Base-by-base conservation (phyloP, 305 asterid genomes). In the Plantago lanceolata region DNA sequence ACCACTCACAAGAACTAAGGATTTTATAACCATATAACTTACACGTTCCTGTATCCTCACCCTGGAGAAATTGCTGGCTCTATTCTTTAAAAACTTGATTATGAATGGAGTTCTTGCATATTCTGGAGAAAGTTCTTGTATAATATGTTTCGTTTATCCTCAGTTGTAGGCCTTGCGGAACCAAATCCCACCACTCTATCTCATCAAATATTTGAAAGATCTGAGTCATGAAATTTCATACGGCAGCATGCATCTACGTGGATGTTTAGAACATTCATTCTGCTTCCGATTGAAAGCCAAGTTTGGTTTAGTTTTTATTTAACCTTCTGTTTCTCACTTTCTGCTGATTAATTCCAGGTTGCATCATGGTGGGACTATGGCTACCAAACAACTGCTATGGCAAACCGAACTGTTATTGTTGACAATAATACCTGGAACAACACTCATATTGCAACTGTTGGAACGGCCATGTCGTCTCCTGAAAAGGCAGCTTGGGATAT, bases 311-410 rank as follows among this genome's bases (percentile, higher is more conserved):
- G 16, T 15, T 37, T 57, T 26, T 43, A 28, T 24, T 24, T 24
- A 24, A 24, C 66, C 64, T 68, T 21, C 67, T 58, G 55, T 52
- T 8, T 40, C 45, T 40, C 45, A 40, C 15, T 40, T 74, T 69
- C 65, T 60, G 72, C 65, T 44, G 66, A 67, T 71, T 66, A 40
- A 17, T 64, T 77, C 64, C 79, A 93, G 97, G 97, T 93, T 79
- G 99, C 99, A 31, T 90, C 99, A 62, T 93, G 99, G 99, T 93
- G 99, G 99, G 99, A 90, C 65, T 93, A 93, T 73, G 99, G 99
- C 69, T 93, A 93, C 78, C 99, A 93, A 82, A 93, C 97, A 65
- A 93, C 99, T 76, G 99, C 99, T 19, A 93, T 93, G 97, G 99
- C 99, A 51, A 93, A 93, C 80, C 96, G 99, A 59, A 93, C 99